Conservation (phyloP, 306 rosid species). For the Castanospermum australe region DNA sequence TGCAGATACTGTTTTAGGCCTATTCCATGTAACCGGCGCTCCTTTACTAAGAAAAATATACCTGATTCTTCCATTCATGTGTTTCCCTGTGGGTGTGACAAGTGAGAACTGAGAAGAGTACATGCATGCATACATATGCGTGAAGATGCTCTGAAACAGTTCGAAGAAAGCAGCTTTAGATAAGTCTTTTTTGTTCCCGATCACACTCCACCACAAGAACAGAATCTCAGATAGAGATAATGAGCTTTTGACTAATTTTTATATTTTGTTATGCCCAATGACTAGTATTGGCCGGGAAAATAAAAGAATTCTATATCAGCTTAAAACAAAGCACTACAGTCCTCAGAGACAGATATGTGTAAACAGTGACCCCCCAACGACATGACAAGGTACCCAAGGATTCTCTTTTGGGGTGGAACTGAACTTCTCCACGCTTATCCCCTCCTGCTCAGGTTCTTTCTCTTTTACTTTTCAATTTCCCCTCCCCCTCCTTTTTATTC, state of each 20-base stretch:
- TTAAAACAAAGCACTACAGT: slow-evolving; percentile 48
- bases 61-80: slow-evolving; percentile 27
- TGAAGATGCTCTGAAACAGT: slow-evolving; percentile 74
- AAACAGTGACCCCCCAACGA: slow-evolving; percentile 66
- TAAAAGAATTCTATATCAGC: slow-evolving; percentile 32
- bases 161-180: slow-evolving; percentile 71
- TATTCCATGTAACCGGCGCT: slow-evolving; percentile 35
- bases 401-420: slow-evolving; percentile 55
- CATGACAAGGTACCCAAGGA: slow-evolving; percentile 70
- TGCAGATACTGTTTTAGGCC: slow-evolving; percentile 50
- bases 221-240: slow-evolving; percentile 84
- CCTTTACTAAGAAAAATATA: slow-evolving; percentile 31
- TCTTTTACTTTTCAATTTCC: slow-evolving; percentile 13
- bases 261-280: slow-evolving; percentile 28
- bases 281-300: slow-evolving; percentile 10
- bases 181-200: slow-evolving; percentile 53
- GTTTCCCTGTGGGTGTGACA: slow-evolving; percentile 26
- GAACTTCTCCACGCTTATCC: slow-evolving; percentile 75
- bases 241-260: slow-evolving; percentile 62
- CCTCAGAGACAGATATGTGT: slow-evolving; percentile 40
- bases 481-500: slow-evolving; percentile 5
- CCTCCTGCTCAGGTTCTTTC: slow-evolving; percentile 28
- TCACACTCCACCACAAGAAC: slow-evolving; percentile 76
- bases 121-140: slow-evolving; percentile 25
- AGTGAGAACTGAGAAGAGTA: slow-evolving; percentile 26